These are phyloP conservation scores for Brassica rapa DNA, from an alignment of 345 rosid genomes.

Conservation along the genomic window DNA sequence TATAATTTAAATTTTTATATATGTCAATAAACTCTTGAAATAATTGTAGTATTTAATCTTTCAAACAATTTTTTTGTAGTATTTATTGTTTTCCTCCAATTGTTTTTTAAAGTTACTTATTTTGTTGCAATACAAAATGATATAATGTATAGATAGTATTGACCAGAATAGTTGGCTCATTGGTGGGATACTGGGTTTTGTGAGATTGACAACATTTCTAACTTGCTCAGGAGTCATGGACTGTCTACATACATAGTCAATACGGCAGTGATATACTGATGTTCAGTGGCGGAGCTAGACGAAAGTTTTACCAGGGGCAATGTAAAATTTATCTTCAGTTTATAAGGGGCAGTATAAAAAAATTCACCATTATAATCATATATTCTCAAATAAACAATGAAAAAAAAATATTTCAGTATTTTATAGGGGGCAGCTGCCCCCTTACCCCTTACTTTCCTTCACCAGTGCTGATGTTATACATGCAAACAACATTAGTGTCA, in stretches of 20 bases:
- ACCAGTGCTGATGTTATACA: background rate
- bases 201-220: background rate
- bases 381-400: no score
- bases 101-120: background rate
- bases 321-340: no score
- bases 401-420: no score
- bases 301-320: no score
- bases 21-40: background rate
- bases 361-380: no score
- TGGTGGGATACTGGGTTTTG: background rate
- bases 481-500: background rate
- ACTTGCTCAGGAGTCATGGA: background rate
- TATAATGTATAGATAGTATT: background rate
- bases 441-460: no score
- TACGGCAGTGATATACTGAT: background rate
- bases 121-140: background rate
- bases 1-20: background rate
- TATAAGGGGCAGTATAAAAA: no score
- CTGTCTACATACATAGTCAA: background rate
- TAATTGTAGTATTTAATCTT: background rate
- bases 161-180: background rate
- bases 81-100: background rate
- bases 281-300: no score
- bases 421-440: no score
- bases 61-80: no score